Evolutionary conservation across 2,329 filamentous ascomycete genomes (phyloP).

Genomic region (Tolypocladium capitatum): DNA sequence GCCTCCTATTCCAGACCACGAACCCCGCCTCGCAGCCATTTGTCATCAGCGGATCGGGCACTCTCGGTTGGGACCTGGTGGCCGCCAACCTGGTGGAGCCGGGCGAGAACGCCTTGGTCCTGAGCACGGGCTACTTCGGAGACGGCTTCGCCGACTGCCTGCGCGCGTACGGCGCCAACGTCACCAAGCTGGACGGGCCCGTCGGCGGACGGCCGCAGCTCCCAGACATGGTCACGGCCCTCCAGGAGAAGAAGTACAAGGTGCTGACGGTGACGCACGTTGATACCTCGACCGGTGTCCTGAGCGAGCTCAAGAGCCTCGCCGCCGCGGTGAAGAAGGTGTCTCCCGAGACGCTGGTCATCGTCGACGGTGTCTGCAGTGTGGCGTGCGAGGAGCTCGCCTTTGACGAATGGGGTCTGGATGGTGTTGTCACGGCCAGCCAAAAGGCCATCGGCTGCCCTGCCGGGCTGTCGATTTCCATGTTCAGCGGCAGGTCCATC

Average conservation of each 20-base stretch:
- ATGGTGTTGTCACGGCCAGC: slow-evolving; percentile 84
- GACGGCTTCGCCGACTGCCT: slow-evolving; percentile 91
- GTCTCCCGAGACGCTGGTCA: slow-evolving; percentile 78
- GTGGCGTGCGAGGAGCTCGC: slow-evolving; percentile 91
- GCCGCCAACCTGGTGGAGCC: slow-evolving; percentile 85
- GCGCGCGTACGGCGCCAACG: slow-evolving; percentile 77
- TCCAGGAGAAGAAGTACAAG: slow-evolving; percentile 89
- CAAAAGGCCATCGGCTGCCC: slow-evolving; percentile 97
- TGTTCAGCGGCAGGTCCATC: slow-evolving; percentile 83
- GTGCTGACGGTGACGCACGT: slow-evolving; percentile 90
- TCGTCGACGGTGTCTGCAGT: slow-evolving; percentile 95
- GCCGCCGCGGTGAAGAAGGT: slow-evolving; percentile 73
- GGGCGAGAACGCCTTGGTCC: slow-evolving; percentile 79
- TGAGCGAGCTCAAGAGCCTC: slow-evolving; percentile 78
- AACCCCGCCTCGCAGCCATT: slow-evolving; percentile 77
- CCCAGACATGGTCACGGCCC: slow-evolving; percentile 73
- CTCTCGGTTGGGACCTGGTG: slow-evolving; percentile 91
- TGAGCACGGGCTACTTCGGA: slow-evolving; percentile 95
- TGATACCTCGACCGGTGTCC: slow-evolving; percentile 90
- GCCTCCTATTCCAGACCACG: slow-evolving; percentile 87
- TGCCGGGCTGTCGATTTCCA: slow-evolving; percentile 84
- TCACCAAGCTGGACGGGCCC: slow-evolving; percentile 78
- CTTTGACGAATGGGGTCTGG: slow-evolving; percentile 89
- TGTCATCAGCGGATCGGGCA: slow-evolving; percentile 86
- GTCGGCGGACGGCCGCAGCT: slow-evolving; percentile 82